phyloP scores from a whole-genome alignment of 2,329 filamentous ascomycete genomes.

The Alternaria alternata region DNA sequence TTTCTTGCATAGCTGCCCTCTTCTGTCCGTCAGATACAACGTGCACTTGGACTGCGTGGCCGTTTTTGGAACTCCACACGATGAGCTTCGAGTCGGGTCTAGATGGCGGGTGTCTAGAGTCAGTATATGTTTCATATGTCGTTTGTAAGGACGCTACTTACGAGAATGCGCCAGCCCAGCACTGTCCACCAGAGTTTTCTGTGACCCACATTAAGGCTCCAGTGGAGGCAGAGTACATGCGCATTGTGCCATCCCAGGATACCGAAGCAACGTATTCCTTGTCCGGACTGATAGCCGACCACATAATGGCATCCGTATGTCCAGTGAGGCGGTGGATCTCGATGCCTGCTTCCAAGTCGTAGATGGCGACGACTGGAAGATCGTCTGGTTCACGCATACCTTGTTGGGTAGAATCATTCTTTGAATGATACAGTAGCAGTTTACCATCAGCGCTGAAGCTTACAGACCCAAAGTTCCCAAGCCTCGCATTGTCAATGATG shows the following conservation, averaged over 20 bases:
- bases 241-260: constrained; percentile 40
- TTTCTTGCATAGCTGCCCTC: constrained; percentile 22
- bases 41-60: constrained; percentile 27
- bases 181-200: constrained; percentile 24
- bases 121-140: background rate
- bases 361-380: constrained; percentile 28
- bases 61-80: constrained; percentile 31
- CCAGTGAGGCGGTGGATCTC: constrained; percentile 30
- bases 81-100: constrained; percentile 33
- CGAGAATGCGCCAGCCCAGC: constrained; percentile 39
- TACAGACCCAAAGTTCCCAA: constrained; percentile 20
- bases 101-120: background rate
- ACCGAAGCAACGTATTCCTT: constrained; percentile 32
- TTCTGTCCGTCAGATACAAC: constrained; percentile 25
- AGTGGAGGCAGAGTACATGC: constrained; percentile 32
- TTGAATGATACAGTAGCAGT: constrained; percentile 26
- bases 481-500: constrained; percentile 23
- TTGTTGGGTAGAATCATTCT: constrained; percentile 21
- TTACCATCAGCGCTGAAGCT: constrained; percentile 33
- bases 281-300: constrained; percentile 38
- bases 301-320: constrained; percentile 40
- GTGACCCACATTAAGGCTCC: constrained; percentile 32
- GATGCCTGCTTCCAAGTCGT: constrained; percentile 25
- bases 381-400: constrained; percentile 14
- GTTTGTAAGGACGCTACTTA: background rate